Percentiles rank a stretch among this genome's conserved stretches.
Evolutionary conservation across 2,329 filamentous ascomycete genomes (phyloP).

Genomic region (Teratosphaeria pseudoeucalypti): DNA sequence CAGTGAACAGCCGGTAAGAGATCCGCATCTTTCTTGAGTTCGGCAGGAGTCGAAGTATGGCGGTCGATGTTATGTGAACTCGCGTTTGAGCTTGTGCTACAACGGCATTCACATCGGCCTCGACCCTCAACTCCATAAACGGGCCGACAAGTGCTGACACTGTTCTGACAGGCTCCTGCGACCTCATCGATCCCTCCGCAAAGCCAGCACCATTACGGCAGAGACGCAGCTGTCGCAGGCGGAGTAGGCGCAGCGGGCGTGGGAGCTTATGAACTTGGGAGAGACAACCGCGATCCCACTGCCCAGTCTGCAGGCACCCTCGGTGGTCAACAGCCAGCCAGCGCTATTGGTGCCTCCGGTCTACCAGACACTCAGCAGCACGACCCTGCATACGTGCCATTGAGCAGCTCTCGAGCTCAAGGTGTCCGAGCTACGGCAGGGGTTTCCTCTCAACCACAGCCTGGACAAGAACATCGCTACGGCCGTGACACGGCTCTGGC

Average conservation of each 20-base stretch:
- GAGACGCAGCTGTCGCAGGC: conserved; percentile 23
- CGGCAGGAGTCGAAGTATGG: not conserved
- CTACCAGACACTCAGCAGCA: not conserved
- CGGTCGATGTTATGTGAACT: not conserved
- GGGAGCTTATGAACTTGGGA: conserved; percentile 21
- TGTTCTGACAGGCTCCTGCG: not conserved
- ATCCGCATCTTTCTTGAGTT: not conserved
- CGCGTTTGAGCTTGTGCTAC: not conserved
- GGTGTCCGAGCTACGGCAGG: not conserved
- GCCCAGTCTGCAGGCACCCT: conserved; percentile 17
- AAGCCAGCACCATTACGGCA: conserved; percentile 14
- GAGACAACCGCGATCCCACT: conserved; percentile 11
- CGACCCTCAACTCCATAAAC: no score
- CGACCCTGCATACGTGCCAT: not conserved
- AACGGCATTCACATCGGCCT: not conserved
- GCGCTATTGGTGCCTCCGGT: not conserved
- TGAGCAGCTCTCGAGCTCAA: not conserved
- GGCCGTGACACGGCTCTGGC: conserved; percentile 25
- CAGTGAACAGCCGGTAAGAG: not conserved
- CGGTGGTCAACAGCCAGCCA: not conserved
- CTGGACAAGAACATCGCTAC: conserved; percentile 15
- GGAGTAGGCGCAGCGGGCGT: conserved; percentile 17
- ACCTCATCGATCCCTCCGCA: not conserved
- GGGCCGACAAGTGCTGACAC: not conserved
- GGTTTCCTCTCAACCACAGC: not conserved